A percentile compares a stretch with the other conserved stretches of the same genome.
phyloP scores from a whole-genome alignment of 2,329 filamentous ascomycete species.

The Atkinsonella hypoxylon region DNA sequence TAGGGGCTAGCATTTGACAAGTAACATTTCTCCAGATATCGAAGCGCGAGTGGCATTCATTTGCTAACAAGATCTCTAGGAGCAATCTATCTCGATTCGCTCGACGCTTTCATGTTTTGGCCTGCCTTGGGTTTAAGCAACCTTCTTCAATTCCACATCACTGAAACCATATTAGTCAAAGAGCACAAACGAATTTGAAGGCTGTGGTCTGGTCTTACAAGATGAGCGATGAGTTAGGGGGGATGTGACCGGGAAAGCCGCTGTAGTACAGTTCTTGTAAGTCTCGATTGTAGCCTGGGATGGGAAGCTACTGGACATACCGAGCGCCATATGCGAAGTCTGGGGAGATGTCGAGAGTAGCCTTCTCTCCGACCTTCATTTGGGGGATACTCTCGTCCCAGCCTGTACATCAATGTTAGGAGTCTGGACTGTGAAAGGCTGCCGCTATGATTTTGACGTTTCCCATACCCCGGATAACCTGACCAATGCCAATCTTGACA shows the following conservation, averaged over 20 bases:
- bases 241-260: conserved; percentile 70
- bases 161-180: conserved; percentile 3
- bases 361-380: conserved; percentile 89
- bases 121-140: neutral
- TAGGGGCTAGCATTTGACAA: neutral
- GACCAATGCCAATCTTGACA: conserved; percentile 66
- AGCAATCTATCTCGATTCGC: neutral
- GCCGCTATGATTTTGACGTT: neutral
- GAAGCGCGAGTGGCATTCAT: neutral
- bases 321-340: conserved; percentile 11
- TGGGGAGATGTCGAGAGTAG: conserved; percentile 64
- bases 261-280: conserved; percentile 27
- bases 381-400: conserved; percentile 76
- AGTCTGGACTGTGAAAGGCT: conserved; percentile 11
- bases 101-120: neutral
- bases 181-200: neutral
- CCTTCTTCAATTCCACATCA: conserved; percentile 7
- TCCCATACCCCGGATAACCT: conserved; percentile 68
- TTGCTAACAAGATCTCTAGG: neutral
- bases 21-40: neutral
- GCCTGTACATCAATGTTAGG: conserved; percentile 30
- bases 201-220: conserved; percentile 1
- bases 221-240: conserved; percentile 21
- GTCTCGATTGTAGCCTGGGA: neutral
- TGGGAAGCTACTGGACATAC: conserved; percentile 29